phyloP scores from a whole-genome alignment of 2,329 filamentous ascomycete genomes.

The Aspergillus floridensis region DNA sequence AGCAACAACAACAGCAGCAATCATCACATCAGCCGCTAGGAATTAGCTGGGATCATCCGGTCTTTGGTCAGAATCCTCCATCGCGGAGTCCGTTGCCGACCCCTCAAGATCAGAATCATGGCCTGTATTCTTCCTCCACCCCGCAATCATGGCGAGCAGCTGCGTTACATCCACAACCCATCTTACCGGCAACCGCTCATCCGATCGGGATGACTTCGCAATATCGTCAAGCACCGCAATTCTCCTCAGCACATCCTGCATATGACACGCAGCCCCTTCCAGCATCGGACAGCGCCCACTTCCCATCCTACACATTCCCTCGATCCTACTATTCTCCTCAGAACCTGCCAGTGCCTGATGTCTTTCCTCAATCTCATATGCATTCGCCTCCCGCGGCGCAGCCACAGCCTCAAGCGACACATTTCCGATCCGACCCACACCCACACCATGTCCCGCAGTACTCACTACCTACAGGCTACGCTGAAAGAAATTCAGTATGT shows the following conservation, averaged over 20 bases:
- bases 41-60: constrained; percentile 39
- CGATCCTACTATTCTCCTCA: constrained; percentile 33
- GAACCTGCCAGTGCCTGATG: constrained; percentile 27
- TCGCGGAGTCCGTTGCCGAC: constrained; percentile 23
- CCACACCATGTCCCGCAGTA: constrained; percentile 27
- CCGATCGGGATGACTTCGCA: constrained; percentile 28
- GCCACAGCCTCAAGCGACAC: constrained; percentile 20
- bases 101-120: constrained; percentile 30
- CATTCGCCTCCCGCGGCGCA: constrained; percentile 26
- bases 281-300: constrained; percentile 31
- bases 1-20: constrained; percentile 22
- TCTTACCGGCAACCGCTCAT: constrained; percentile 26
- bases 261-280: constrained; percentile 31
- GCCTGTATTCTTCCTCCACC: constrained; percentile 29
- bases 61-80: constrained; percentile 30
- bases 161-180: constrained; percentile 27
- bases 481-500: constrained; percentile 27
- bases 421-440: constrained; percentile 19
- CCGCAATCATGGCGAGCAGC: constrained; percentile 36
- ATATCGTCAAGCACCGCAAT: constrained; percentile 32
- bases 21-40: constrained; percentile 28
- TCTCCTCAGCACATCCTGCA: constrained; percentile 29
- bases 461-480: constrained; percentile 25
- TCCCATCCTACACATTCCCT: constrained; percentile 33
- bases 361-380: constrained; percentile 26